phyloP scores from a whole-genome alignment of 805 yeast genomes.

The Wickerhamiella alocasiicola region DNA sequence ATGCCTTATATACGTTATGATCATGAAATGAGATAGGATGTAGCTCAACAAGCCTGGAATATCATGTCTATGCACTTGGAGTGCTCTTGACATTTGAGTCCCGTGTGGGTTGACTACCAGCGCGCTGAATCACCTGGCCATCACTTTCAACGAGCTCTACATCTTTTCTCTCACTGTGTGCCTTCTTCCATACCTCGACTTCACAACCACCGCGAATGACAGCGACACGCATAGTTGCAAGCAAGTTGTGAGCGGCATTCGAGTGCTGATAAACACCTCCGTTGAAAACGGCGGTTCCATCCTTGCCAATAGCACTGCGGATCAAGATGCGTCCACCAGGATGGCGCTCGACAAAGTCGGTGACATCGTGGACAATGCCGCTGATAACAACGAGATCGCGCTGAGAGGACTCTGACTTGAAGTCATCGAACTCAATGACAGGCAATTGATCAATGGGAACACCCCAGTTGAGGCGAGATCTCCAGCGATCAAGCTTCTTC shows the following conservation, averaged over 20 bases:
- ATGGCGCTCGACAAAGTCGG: constrained; percentile 81
- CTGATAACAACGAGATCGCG: constrained; percentile 68
- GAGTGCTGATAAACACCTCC: constrained; percentile 92
- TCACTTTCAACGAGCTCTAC: constrained; percentile 44
- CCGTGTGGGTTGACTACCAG: constrained; percentile 46
- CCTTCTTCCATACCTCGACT: constrained; percentile 71
- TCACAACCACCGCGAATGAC: constrained; percentile 71
- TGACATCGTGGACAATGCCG: constrained; percentile 86
- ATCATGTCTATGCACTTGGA: constrained; percentile 23
- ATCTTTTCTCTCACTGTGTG: constrained; percentile 51
- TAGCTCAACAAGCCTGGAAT: no score
- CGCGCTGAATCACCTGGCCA: constrained; percentile 45
- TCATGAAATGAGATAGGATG: no score
- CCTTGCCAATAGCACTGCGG: constrained; percentile 74
- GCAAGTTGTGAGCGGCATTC: constrained; percentile 80
- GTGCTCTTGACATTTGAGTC: constrained; percentile 19
- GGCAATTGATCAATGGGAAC: constrained; percentile 84
- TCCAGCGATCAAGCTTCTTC: constrained; percentile 59
- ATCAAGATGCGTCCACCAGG: constrained; percentile 86
- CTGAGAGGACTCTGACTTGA: constrained; percentile 37
- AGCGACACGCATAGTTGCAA: constrained; percentile 90
- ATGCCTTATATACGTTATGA: not conserved
- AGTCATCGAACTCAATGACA: constrained; percentile 43
- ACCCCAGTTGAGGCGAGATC: constrained; percentile 83
- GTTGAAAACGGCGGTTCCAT: constrained; percentile 85